A percentile compares a stretch with the other conserved stretches of the same genome.
phyloP scores from a whole-genome alignment of 1,284 basidiomycete genomes.

The Sparassis latifolia region DNA sequence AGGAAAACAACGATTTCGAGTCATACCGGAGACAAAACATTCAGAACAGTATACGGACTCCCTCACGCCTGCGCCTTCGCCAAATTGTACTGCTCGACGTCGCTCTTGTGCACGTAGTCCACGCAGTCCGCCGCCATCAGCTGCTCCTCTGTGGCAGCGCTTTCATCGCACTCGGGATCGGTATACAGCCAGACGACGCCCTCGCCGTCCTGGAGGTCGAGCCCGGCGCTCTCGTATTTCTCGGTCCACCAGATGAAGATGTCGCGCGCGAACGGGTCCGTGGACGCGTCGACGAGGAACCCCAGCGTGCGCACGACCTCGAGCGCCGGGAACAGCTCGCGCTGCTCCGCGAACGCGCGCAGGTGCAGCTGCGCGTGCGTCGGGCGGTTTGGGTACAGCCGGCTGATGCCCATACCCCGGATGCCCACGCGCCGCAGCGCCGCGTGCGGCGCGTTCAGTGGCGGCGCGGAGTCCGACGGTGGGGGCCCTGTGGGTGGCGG shows the following conservation, averaged over 20 bases:
- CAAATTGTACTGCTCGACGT: not conserved
- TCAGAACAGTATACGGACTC: no score
- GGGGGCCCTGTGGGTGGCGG: not conserved
- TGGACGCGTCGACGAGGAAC: constrained; percentile 38
- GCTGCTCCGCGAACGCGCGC: constrained; percentile 30
- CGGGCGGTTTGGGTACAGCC: constrained; percentile 37
- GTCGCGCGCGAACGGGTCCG: constrained; percentile 37
- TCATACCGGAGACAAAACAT: no score
- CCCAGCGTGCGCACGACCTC: constrained; percentile 40
- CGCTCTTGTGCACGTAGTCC: constrained; percentile 4
- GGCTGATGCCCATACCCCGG: constrained; percentile 33
- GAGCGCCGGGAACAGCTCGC: constrained; percentile 36
- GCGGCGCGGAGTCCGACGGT: constrained; percentile 16
- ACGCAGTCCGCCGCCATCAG: not conserved
- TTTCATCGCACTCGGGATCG: not conserved
- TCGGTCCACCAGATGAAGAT: constrained; percentile 51
- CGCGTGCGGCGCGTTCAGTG: constrained; percentile 26
- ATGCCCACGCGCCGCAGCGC: constrained; percentile 40
- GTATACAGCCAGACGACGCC: constrained; percentile 42
- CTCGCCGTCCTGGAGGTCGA: constrained; percentile 48
- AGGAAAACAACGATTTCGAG: no score
- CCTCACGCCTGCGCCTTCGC: not conserved
- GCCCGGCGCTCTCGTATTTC: constrained; percentile 39
- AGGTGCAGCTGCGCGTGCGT: constrained; percentile 32
- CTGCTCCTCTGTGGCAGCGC: not conserved